A percentile compares a stretch with the other conserved stretches of the same genome.
phyloP scores from a whole-genome alignment of 352 stramenopile genomes.

The Pythium volutum region DNA sequence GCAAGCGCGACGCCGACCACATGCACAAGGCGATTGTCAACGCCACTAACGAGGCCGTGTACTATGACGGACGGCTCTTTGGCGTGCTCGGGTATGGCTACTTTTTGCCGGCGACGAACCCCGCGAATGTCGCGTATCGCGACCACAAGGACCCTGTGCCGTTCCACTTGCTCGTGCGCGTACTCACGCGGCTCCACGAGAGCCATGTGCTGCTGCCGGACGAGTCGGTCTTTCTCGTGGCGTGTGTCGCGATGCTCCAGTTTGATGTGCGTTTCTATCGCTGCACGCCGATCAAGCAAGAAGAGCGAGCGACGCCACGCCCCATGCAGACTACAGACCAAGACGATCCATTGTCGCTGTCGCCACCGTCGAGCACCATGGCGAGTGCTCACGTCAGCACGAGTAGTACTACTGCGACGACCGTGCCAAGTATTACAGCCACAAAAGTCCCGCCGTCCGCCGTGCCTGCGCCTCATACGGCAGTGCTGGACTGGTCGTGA shows the following conservation, averaged over 20 bases:
- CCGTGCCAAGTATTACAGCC: not conserved
- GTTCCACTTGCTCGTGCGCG: conserved; percentile 50
- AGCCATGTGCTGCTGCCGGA: conserved; percentile 44
- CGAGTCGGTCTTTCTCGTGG: conserved; percentile 47
- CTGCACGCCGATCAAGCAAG: conserved; percentile 20
- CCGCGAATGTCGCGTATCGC: conserved; percentile 48
- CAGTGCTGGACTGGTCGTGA: not conserved
- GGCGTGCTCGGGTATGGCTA: conserved; percentile 58
- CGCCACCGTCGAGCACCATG: not conserved
- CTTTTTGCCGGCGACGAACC: conserved; percentile 50
- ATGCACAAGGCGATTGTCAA: conserved; percentile 41
- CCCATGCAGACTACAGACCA: not conserved
- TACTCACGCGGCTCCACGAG: conserved; percentile 59
- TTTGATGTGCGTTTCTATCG: conserved; percentile 51
- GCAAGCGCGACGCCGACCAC: conserved; percentile 28
- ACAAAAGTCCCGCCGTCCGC: not conserved
- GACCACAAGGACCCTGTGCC: conserved; percentile 50
- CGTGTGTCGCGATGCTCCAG: conserved; percentile 49
- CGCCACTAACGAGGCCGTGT: conserved; percentile 26
- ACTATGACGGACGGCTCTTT: conserved; percentile 55
- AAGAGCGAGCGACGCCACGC: not conserved
- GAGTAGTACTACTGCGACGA: not conserved
- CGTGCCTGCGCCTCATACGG: not conserved
- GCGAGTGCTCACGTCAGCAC: not conserved
- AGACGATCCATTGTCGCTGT: not conserved